Base-by-base conservation (phyloP, 2,329 filamentous ascomycete genomes). In the Aspergillus pseudoterreus region DNA sequence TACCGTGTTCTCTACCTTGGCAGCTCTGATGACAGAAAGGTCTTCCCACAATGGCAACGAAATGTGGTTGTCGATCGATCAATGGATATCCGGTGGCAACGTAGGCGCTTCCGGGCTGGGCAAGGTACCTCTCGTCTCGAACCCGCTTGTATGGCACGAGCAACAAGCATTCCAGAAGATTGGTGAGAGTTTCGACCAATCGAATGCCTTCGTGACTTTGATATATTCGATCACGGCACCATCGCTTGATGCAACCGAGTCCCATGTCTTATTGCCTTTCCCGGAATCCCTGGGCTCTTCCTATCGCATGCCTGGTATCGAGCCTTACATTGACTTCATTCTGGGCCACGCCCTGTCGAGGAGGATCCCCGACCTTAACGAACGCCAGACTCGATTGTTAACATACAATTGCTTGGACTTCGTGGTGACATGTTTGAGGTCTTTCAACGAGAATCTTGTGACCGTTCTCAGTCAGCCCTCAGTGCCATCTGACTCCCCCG, bases 371-470 rank as follows among this genome's bases (percentile, higher is more conserved):
- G 86, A 90, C 49, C 71, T 87, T 6, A 88, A 89, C 55, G 74
- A 83, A 45, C 74, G 83, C 38, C 90, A 95, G 66, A 80, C 84
- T 22, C 83, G 86, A 42, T 78, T 92, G 8, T 74, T 97, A 49
- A 85, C 87, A 45, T 85, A 88, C 59, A 87, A 84, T 54, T 96
- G 92, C 67, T 78, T 99, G 21, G 84, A 90, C 35, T 95, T 99
- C 66, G 87, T 92, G 43, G 75, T 86, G 17, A 82, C 84, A 2
- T 94, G 90, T 64, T 75, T 99, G 19, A 80, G 81, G 8, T 92
- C 85, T 0, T 99, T 99, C 76, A 97, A 99, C 69, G 94, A 99
- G 67, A 87, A 96, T 61, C 80, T 97, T 10, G 87, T 97, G 38
- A 79, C 92, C 27, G 83, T 96, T 61, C 87, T 88, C 36, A 95